phyloP scores from a whole-genome alignment of 2,329 filamentous ascomycete species.

The Coniochaeta sp. region DNA sequence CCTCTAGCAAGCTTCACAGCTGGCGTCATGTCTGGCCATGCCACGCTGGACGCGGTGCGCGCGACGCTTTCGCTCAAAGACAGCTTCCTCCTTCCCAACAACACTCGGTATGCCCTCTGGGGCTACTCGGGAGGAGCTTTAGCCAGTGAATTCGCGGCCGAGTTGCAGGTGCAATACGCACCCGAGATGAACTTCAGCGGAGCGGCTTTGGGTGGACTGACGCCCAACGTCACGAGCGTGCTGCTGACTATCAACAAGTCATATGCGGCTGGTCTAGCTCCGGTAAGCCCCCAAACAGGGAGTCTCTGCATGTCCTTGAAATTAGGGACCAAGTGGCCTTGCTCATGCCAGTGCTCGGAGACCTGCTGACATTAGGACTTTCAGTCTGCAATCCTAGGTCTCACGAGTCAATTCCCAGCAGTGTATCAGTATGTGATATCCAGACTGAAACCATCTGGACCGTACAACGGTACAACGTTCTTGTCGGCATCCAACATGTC shows the following conservation, averaged over 20 bases:
- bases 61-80: conserved; percentile 15
- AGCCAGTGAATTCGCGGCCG: conserved; percentile 43
- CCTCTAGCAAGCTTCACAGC: conserved; percentile 33
- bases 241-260: neutral
- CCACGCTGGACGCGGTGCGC: conserved; percentile 35
- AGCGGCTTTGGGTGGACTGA: conserved; percentile 39
- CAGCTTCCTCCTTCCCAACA: neutral
- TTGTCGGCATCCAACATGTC: conserved; percentile 8
- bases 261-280: neutral
- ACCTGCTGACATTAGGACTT: neutral
- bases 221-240: conserved; percentile 24
- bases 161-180: conserved; percentile 43
- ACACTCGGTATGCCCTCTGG: conserved; percentile 29
- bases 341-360: neutral
- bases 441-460: conserved; percentile 6
- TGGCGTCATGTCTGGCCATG: conserved; percentile 32
- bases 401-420: conserved; percentile 22
- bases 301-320: neutral
- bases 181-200: conserved; percentile 42
- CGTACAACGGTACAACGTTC: conserved; percentile 11
- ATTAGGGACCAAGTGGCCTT: neutral
- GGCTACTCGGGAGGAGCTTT: conserved; percentile 49
- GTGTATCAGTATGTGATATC: conserved; percentile 14
- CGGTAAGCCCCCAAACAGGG: neutral
- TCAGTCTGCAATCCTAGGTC: conserved; percentile 17